phyloP scores from a whole-genome alignment of 2,329 filamentous ascomycete genomes.

The Talaromyces sp. region DNA sequence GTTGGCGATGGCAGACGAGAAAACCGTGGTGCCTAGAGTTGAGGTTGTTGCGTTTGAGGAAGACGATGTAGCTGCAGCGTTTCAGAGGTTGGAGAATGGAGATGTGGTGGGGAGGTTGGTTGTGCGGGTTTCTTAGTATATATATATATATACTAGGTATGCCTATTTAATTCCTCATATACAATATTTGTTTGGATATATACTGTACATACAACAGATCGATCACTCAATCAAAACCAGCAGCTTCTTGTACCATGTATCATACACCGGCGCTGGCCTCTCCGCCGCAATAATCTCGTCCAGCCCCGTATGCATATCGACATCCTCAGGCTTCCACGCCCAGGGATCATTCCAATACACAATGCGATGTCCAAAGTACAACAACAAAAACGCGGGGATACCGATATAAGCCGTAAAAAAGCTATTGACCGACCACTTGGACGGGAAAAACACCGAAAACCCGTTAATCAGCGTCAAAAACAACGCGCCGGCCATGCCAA shows the following conservation, averaged over 20 bases:
- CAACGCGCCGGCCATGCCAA: constrained; percentile 48
- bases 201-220: not conserved
- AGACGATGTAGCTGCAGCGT: not conserved
- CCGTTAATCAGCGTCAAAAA: constrained; percentile 71
- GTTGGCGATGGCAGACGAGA: not conserved
- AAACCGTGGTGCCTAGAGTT: not conserved
- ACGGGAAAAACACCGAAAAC: constrained; percentile 60
- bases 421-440: constrained; percentile 39
- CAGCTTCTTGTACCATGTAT: constrained; percentile 31
- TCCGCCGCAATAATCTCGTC: constrained; percentile 50
- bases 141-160: not conserved
- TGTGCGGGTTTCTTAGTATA: not conserved
- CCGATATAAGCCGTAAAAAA: constrained; percentile 67
- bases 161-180: not conserved
- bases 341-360: constrained; percentile 47
- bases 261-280: constrained; percentile 22
- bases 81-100: not conserved
- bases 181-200: not conserved
- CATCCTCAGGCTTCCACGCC: constrained; percentile 44
- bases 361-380: constrained; percentile 53
- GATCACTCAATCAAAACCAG: constrained; percentile 25
- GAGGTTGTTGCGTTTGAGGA: not conserved
- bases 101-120: not conserved
- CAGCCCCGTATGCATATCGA: constrained; percentile 52
- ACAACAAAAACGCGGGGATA: constrained; percentile 55